Percentiles rank a stretch among this genome's conserved stretches.
These are phyloP conservation scores for Eucalyptus fibrosa DNA, from an alignment of 345 rosid genomes.

Conservation along the genomic window DNA sequence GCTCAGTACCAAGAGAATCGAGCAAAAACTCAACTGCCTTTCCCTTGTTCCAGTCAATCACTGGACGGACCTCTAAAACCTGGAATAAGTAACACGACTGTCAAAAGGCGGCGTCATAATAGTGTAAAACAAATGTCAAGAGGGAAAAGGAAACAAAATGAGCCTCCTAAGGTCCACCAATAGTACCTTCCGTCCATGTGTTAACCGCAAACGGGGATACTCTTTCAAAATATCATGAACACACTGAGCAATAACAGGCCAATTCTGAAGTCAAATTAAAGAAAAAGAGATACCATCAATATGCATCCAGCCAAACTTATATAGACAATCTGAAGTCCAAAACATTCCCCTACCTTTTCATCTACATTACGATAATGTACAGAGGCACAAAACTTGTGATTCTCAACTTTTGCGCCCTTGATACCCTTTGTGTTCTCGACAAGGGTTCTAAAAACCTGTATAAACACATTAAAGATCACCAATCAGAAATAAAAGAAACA, in stretches of 20 bases:
- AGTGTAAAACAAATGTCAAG: background rate
- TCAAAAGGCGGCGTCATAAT: background rate
- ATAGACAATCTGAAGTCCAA: background rate
- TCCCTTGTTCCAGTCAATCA: slow-evolving; percentile 91
- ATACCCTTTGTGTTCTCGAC: slow-evolving; percentile 57
- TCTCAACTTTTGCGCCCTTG: slow-evolving; percentile 80
- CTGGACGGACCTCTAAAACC: slow-evolving; percentile 99
- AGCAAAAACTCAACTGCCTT: slow-evolving; percentile 91
- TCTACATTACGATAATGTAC: slow-evolving; percentile 99
- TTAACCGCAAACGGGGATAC: slow-evolving; percentile 65
- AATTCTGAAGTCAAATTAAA: slow-evolving; percentile 31
- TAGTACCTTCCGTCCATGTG: slow-evolving; percentile 61
- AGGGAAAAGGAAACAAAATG: background rate
- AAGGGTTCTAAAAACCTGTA: slow-evolving; percentile 78
- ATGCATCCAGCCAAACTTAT: background rate
- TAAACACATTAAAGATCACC: background rate
- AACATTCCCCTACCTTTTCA: slow-evolving; percentile 42
- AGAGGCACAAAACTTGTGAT: slow-evolving; percentile 91
- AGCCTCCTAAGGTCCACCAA: background rate
- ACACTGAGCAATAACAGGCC: slow-evolving; percentile 69
- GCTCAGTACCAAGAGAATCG: slow-evolving; percentile 66
- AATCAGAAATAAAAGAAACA: background rate
- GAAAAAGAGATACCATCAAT: background rate
- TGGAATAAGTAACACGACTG: background rate
- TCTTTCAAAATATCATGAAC: slow-evolving; percentile 78